These are phyloP conservation scores for Diaporthe destruens DNA, from an alignment of 2,329 filamentous ascomycete genomes.

Conservation along the genomic window DNA sequence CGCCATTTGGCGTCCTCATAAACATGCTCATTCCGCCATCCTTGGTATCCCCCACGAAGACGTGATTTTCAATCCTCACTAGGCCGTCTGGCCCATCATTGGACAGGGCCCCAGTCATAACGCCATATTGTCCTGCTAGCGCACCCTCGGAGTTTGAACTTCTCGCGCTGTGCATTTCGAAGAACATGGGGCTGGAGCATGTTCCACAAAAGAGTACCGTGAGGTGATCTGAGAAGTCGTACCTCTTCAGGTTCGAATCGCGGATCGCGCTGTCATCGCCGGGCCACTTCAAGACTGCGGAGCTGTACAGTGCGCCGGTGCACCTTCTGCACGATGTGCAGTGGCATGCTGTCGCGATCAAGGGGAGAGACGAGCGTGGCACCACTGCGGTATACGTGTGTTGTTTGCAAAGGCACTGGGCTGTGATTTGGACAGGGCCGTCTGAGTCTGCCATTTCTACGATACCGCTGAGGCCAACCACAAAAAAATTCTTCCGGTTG, in stretches of 20 bases:
- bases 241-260: constrained; percentile 50
- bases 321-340: constrained; percentile 63
- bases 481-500: background rate
- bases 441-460: background rate
- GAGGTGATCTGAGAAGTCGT: constrained; percentile 52
- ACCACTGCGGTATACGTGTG: constrained; percentile 56
- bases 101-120: constrained; percentile 55
- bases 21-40: constrained; percentile 66
- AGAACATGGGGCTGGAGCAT: constrained; percentile 61
- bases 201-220: constrained; percentile 57
- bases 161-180: constrained; percentile 43
- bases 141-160: constrained; percentile 38
- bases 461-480: background rate
- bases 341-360: constrained; percentile 58
- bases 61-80: constrained; percentile 53
- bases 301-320: constrained; percentile 58
- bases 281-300: constrained; percentile 53
- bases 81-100: constrained; percentile 50
- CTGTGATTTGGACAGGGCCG: constrained; percentile 48
- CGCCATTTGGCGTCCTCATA: constrained; percentile 53
- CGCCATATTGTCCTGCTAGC: constrained; percentile 45
- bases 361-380: constrained; percentile 53
- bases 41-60: constrained; percentile 62
- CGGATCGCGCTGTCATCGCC: constrained; percentile 49
- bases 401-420: constrained; percentile 60